phyloP scores from a whole-genome alignment of 495 filamentous ascomycete species.

The Aspergillus sparsus region DNA sequence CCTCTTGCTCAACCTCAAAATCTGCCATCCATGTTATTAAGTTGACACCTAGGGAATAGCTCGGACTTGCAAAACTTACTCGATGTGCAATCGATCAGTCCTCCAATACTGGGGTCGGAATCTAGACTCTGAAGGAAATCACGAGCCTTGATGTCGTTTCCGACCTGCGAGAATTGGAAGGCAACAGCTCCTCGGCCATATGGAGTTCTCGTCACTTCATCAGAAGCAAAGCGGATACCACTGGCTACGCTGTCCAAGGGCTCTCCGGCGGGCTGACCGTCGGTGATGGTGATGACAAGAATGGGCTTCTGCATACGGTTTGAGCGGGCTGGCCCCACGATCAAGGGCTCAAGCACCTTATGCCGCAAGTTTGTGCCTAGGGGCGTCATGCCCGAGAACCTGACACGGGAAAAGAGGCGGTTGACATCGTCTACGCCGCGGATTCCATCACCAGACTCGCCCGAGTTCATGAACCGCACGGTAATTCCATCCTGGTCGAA shows the following conservation, averaged over 20 bases:
- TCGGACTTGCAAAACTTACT: constrained; percentile 50
- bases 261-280: constrained; percentile 65
- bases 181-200: constrained; percentile 56
- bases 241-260: constrained; percentile 50
- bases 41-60: neutral
- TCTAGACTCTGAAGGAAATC: constrained; percentile 65
- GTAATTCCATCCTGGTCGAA: constrained; percentile 72
- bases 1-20: constrained; percentile 65
- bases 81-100: constrained; percentile 70
- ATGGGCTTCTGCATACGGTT: constrained; percentile 62
- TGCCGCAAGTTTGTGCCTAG: constrained; percentile 61
- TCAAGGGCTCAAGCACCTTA: constrained; percentile 64
- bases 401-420: constrained; percentile 54
- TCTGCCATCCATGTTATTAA: constrained; percentile 43
- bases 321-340: constrained; percentile 52
- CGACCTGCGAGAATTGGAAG: constrained; percentile 76
- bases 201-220: constrained; percentile 45
- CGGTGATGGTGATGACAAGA: constrained; percentile 70
- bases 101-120: constrained; percentile 61
- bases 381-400: constrained; percentile 69
- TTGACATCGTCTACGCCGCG: constrained; percentile 59
- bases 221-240: constrained; percentile 49
- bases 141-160: constrained; percentile 65
- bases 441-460: constrained; percentile 53
- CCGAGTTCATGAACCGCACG: constrained; percentile 71